These are phyloP conservation scores for Aspergillus tanneri DNA, from an alignment of 2,329 filamentous ascomycete species.

Conservation along the genomic window DNA sequence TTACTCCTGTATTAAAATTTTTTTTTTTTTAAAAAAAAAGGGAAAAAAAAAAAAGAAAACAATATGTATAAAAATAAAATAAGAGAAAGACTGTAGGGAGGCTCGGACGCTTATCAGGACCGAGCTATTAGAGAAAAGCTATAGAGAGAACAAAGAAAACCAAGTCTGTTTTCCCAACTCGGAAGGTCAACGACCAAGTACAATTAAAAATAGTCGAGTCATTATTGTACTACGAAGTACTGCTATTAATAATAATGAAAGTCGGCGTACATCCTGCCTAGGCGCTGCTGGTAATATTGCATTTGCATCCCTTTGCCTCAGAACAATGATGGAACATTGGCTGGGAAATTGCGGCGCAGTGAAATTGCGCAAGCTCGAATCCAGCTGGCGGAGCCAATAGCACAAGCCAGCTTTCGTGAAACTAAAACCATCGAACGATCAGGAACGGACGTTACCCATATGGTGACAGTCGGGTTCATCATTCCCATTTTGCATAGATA, in stretches of 20 bases:
- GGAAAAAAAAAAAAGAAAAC: no score
- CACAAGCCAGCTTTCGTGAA: background rate
- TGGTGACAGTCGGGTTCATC: background rate
- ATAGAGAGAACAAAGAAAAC: background rate
- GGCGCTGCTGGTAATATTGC: background rate
- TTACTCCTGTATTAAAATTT: background rate
- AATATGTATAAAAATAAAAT: no score
- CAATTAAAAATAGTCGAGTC: no score
- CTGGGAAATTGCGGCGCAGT: conserved; percentile 21
- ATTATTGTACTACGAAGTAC: no score
- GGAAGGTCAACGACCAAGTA: no score
- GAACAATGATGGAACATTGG: background rate
- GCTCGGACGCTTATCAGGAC: background rate
- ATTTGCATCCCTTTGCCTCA: background rate
- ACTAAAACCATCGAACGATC: background rate
- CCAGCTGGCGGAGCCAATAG: background rate
- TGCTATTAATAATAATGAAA: background rate
- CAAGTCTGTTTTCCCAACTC: no score
- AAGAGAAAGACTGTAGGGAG: no score
- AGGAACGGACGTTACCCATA: background rate
- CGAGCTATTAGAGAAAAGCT: background rate
- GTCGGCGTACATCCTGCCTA: background rate
- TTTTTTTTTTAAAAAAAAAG: background rate
- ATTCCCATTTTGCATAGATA: background rate
- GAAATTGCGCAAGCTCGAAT: conserved; percentile 20